Evolutionary conservation across 768 basidiomycete genomes (phyloP).

Genomic region (Rhodotorula toruloides): DNA sequence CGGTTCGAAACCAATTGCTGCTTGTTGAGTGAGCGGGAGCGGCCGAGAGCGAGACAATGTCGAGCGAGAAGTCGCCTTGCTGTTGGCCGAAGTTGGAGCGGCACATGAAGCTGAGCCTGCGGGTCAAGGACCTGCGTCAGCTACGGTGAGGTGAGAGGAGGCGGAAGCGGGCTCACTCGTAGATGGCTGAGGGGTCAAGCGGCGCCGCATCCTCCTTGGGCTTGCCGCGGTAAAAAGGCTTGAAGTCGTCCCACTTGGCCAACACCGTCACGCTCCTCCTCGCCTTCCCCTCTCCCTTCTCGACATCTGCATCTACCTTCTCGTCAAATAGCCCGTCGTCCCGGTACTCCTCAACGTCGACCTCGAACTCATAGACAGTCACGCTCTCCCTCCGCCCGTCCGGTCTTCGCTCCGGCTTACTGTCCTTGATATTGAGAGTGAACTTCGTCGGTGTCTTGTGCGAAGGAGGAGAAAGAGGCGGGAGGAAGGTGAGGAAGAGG

Average conservation of each 20-base stretch:
- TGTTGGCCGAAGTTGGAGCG: slow-evolving; percentile 41
- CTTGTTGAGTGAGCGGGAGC: not conserved
- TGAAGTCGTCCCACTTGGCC: slow-evolving; percentile 34
- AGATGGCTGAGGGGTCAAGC: slow-evolving; percentile 38
- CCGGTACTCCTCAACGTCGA: not conserved
- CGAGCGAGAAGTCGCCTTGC: slow-evolving; percentile 35
- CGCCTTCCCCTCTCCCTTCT: not conserved
- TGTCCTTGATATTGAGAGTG: slow-evolving; percentile 34
- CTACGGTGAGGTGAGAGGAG: not conserved
- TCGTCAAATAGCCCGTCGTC: not conserved
- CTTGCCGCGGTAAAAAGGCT: slow-evolving; percentile 35
- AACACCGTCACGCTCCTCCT: slow-evolving; percentile 2
- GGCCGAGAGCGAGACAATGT: slow-evolving; percentile 16
- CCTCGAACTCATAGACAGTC: slow-evolving; percentile 34
- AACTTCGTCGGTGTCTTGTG: not conserved
- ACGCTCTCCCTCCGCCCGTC: slow-evolving; percentile 38
- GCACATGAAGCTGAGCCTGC: slow-evolving; percentile 41
- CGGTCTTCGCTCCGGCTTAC: slow-evolving; percentile 18
- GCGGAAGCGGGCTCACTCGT: slow-evolving; percentile 15
- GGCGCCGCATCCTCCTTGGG: slow-evolving; percentile 26
- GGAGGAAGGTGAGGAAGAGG: slow-evolving; percentile 8
- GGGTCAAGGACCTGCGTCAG: too few relatives aligned
- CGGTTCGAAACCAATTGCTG: not conserved
- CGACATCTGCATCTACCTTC: not conserved
- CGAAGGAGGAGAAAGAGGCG: not conserved